Evolutionary conservation across 148 eudicot species (phyloP).

Genomic region (Nepenthes gracilis): DNA sequence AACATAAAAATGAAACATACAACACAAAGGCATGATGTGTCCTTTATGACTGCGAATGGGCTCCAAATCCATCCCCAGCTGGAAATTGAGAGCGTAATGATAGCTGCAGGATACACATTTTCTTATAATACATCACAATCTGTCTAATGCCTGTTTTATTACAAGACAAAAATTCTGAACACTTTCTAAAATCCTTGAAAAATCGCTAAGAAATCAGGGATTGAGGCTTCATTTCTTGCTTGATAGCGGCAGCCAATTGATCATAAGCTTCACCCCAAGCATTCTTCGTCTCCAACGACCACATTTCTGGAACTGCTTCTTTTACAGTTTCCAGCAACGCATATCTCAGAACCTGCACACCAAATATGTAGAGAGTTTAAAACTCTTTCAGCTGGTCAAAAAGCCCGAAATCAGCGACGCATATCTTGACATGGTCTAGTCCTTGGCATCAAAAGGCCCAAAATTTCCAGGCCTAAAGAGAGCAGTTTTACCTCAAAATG

Average conservation of each 20-base stretch:
- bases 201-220: not conserved
- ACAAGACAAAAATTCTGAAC: too few species aligned
- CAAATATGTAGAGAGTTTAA: not conserved
- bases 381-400: not conserved
- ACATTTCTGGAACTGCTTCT: slow-evolving; percentile 82
- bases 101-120: too few species aligned
- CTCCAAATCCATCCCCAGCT: too few species aligned
- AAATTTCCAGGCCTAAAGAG: not conserved
- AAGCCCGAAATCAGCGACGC: not conserved
- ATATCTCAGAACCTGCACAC: slow-evolving; percentile 57
- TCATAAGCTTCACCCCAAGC: slow-evolving; percentile 86
- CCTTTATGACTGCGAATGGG: too few species aligned
- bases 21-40: too few species aligned
- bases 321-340: slow-evolving; percentile 76
- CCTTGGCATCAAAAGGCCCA: not conserved
- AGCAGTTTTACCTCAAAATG: slow-evolving; percentile 66
- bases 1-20: too few species aligned
- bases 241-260: slow-evolving; percentile 71
- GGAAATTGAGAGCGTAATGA: too few species aligned
- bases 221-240: slow-evolving; percentile 57
- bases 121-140: too few species aligned
- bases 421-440: not conserved
- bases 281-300: slow-evolving; percentile 74
- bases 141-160: too few species aligned
- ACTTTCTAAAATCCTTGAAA: too few species aligned